These are phyloP conservation scores for Cubamyces sp. DNA, from an alignment of 768 basidiomycete genomes.

Conservation along the genomic window DNA sequence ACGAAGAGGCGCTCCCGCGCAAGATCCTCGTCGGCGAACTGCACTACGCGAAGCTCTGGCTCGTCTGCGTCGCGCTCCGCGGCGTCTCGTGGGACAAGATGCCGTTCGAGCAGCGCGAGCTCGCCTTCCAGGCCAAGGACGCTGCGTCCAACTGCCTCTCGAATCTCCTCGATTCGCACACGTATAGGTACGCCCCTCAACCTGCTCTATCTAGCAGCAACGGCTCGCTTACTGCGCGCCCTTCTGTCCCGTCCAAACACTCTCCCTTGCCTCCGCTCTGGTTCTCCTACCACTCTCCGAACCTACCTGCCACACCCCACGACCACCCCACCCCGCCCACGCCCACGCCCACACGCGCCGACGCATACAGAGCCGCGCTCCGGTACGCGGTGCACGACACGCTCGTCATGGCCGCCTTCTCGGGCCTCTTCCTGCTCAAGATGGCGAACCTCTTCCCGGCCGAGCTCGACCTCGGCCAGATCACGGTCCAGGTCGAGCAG, in stretches of 20 bases:
- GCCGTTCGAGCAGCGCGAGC: conserved; percentile 91
- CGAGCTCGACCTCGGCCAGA: conserved; percentile 76
- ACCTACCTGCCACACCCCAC: too few relatives aligned
- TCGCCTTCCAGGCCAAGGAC: conserved; percentile 95
- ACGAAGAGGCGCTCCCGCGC: conserved; percentile 82
- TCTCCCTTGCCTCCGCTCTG: too few relatives aligned
- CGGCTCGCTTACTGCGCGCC: not conserved
- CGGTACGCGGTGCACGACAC: conserved; percentile 93
- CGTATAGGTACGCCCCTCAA: conserved; percentile 61
- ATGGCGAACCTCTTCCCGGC: conserved; percentile 93
- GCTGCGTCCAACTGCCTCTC: conserved; percentile 85
- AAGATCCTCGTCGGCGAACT: conserved; percentile 89
- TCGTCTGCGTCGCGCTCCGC: conserved; percentile 89
- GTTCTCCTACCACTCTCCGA: too few relatives aligned
- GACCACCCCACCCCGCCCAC: not conserved
- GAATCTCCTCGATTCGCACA: conserved; percentile 79
- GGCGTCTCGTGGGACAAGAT: conserved; percentile 96
- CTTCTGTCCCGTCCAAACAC: not conserved
- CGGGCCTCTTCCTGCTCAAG: conserved; percentile 88
- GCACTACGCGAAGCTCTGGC: conserved; percentile 93
- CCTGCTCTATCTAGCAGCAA: not conserved
- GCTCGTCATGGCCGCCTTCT: conserved; percentile 89
- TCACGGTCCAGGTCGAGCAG: conserved; percentile 87
- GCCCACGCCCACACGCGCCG: conserved; percentile 5
- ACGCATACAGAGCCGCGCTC: conserved; percentile 68